Evolutionary conservation across 441 rosid genomes (phyloP).

Genomic region (Theobroma grandiflorum): DNA sequence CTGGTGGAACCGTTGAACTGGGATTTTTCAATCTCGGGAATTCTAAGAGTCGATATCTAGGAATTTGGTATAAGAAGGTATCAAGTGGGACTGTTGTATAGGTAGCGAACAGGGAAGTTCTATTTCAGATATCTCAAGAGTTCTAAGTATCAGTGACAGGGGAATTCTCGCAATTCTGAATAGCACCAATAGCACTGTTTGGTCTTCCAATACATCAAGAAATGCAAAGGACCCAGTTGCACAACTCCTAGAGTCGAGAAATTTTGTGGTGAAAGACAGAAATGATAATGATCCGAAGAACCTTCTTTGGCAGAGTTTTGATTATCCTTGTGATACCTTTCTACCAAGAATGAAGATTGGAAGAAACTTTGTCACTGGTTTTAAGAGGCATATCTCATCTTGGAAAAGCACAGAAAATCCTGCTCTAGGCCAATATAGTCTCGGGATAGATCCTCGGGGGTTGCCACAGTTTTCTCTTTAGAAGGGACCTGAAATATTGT

Average conservation of each 20-base stretch:
- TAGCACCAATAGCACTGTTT: neutral
- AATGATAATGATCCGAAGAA: neutral
- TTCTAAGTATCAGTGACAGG: constrained; percentile 12
- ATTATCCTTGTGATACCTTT: constrained; percentile 31
- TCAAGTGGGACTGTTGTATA: constrained; percentile 36
- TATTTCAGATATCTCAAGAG: constrained; percentile 20
- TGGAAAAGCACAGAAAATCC: constrained; percentile 40
- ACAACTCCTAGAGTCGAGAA: constrained; percentile 37
- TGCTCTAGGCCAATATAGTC: constrained; percentile 7
- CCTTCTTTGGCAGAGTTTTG: constrained; percentile 38
- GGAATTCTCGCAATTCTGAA: constrained; percentile 24
- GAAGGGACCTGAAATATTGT: neutral
- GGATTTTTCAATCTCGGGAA: constrained; percentile 48
- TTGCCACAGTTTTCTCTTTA: constrained; percentile 18
- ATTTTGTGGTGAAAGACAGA: constrained; percentile 35
- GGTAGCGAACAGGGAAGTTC: constrained; percentile 41
- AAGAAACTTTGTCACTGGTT: constrained; percentile 14
- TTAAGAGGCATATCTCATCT: constrained; percentile 25
- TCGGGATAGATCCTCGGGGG: constrained; percentile 22
- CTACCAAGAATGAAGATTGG: constrained; percentile 41
- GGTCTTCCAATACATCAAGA: constrained; percentile 12
- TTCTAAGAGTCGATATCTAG: constrained; percentile 45
- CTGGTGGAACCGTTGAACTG: constrained; percentile 44
- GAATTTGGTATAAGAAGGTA: constrained; percentile 53
- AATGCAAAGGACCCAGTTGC: neutral